Base-by-base conservation (phyloP, 2,329 filamentous ascomycete species). In the Ceratocystis cubensis region DNA sequence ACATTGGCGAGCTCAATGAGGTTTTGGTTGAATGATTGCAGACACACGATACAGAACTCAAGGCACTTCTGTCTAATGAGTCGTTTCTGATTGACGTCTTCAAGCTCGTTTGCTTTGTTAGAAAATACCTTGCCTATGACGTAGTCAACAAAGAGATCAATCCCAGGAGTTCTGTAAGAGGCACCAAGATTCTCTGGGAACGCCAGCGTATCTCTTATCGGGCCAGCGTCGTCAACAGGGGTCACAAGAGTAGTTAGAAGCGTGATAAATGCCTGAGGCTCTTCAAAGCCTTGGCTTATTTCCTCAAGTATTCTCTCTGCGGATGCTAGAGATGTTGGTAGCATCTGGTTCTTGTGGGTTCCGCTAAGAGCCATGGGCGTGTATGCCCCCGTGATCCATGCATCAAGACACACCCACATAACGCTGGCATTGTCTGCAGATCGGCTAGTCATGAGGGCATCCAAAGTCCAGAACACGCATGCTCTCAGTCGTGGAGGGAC, bases 91-190 rank as follows among this genome's bases (percentile, higher is more conserved):
- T 84, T 77, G 62, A 84, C 77, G 69, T 89, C 88, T 65, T 80
- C 77, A 5, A 88, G 75, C 65, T 91, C 87, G 45, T 82, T 82
- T 10, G 84, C 79, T 69, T 84, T 88, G 63, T 83, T 80, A 17
- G 83, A 84, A 71, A 96, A 88, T 17, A 95, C 84, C 66, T 87
- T 83, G 17, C 90, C 91, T 69, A 97, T 77, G 22, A 91, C 86
- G 73, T 94, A 96, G 75, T 99, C 95, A 66, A 97, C 81, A 71
- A 96, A 99, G 1, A 89, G 85, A 68, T 96, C 92, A 69, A 99
- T 91, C 1, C 95, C 94, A 15, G 91, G 85, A 71, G 79, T 79
- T 65, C 94, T 86, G 71, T 87, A 88, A 10, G 85, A 82, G 17
- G 86, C 84, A 3, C 93, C 92, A 7, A 99, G 80, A 50, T 83